These are phyloP conservation scores for Erodium moschatum DNA, from an alignment of 441 rosid species.

Conservation along the genomic window DNA sequence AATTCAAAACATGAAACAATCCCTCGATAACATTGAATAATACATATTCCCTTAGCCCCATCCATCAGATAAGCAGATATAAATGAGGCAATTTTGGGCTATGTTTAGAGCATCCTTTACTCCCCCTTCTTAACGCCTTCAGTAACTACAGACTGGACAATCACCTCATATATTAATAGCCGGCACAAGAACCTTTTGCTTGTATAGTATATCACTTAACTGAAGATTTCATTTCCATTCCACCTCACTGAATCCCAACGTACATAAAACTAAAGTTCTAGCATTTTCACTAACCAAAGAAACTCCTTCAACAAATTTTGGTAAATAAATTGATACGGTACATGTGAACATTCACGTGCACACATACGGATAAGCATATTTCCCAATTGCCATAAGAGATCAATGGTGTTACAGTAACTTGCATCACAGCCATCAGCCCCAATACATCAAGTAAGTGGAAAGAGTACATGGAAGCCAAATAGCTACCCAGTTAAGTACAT, in stretches of 20 bases:
- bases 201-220: background rate
- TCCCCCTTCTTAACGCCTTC: background rate
- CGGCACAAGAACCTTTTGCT: background rate
- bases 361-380: too few relatives aligned
- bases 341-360: background rate
- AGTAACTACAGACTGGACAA: background rate
- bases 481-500: background rate
- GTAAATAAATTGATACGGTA: background rate
- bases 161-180: too few relatives aligned
- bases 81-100: background rate
- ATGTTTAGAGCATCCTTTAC: background rate
- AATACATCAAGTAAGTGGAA: background rate
- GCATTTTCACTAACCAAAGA: background rate
- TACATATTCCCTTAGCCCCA: background rate
- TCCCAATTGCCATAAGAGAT: background rate
- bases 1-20: background rate
- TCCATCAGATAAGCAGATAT: background rate
- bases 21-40: background rate
- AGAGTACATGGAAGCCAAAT: background rate
- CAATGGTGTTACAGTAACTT: background rate
- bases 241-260: background rate
- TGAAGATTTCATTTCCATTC: background rate
- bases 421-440: background rate
- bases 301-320: background rate
- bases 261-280: background rate